Conservation (phyloP, 208 protist genomes). For the Trypanosoma scelopori region DNA sequence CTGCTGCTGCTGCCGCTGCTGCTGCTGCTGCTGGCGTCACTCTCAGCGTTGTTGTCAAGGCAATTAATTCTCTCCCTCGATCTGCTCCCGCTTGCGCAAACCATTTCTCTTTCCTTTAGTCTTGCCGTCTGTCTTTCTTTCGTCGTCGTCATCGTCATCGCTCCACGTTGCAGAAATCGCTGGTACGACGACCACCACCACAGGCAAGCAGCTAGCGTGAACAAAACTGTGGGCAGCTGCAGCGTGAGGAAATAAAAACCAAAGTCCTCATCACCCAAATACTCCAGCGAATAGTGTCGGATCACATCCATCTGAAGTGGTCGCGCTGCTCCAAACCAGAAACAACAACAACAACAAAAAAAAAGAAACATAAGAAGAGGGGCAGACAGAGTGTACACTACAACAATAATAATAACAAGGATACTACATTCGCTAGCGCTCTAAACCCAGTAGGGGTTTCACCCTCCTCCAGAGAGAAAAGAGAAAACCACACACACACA, state of each 20-base stretch:
- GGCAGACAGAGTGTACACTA: neutral
- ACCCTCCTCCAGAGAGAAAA: neutral
- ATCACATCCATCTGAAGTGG: conserved; percentile 1
- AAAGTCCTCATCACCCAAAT: conserved; percentile 17
- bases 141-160: neutral
- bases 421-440: neutral
- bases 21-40: neutral
- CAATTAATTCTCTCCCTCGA: neutral
- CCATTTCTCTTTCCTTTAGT: neutral
- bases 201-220: neutral
- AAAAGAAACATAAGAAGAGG: neutral
- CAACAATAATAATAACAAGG: conserved; percentile 2
- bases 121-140: neutral
- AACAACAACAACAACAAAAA: too few species aligned
- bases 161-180: neutral
- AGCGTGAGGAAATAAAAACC: conserved; percentile 9
- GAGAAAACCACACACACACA: neutral
- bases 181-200: conserved; percentile 10
- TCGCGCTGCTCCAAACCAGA: neutral
- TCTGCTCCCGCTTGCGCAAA: neutral
- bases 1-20: neutral
- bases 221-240: neutral
- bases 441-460: too few species aligned
- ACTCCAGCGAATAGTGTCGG: conserved; percentile 9
- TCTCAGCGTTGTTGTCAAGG: neutral